phyloP scores from a whole-genome alignment of 306 rosid species.

The Fragaria iinumae region DNA sequence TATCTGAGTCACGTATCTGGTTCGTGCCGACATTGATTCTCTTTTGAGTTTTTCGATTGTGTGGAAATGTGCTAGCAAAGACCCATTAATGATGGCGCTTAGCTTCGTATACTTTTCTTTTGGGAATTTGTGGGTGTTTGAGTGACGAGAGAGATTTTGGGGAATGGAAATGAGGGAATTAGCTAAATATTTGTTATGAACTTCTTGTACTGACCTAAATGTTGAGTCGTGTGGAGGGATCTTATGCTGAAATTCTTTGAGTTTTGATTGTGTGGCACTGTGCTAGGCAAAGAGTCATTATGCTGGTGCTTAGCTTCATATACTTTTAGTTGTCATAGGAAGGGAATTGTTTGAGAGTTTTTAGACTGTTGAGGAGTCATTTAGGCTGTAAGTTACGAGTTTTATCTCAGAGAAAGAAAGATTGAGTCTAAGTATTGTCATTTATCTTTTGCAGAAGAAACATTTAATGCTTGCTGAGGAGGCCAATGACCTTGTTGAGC shows the following conservation, averaged over 20 bases:
- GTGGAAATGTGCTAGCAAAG: background rate
- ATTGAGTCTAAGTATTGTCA: background rate
- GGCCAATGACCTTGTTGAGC: constrained; percentile 62
- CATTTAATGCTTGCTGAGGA: constrained; percentile 81
- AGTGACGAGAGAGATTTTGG: background rate
- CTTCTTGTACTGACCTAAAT: background rate
- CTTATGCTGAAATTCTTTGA: background rate
- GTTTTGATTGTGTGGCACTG: background rate
- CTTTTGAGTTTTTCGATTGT: background rate
- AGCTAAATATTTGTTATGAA: background rate
- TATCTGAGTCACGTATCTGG: too few species aligned
- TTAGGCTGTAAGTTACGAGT: background rate
- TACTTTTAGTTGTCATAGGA: background rate
- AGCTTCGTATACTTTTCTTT: too few species aligned
- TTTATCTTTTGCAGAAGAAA: constrained; percentile 48
- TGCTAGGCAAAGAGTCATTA: background rate
- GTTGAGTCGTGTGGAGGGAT: background rate
- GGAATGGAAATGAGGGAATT: background rate
- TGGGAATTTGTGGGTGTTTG: too few species aligned
- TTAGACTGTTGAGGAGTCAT: background rate
- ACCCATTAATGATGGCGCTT: background rate
- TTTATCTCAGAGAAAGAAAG: background rate
- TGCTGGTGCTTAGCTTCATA: background rate
- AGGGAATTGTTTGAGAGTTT: background rate
- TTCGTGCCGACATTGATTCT: background rate